These are phyloP conservation scores for Eucalyptus victrix DNA, from an alignment of 345 rosid species.

Conservation along the genomic window DNA sequence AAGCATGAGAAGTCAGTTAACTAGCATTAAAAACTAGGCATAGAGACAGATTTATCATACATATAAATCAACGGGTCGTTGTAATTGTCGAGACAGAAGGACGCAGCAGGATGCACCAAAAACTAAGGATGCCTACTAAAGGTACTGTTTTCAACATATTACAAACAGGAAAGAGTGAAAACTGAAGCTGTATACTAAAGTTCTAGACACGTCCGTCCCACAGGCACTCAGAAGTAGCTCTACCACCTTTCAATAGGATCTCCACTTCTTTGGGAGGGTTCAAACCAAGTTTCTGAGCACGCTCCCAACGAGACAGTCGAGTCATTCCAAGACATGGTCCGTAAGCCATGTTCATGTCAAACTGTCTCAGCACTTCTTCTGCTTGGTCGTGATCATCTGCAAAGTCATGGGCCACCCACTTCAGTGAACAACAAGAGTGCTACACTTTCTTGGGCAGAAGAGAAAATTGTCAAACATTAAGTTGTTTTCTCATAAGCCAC, in stretches of 20 bases:
- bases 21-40: background rate
- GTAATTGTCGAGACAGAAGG: background rate
- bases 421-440: background rate
- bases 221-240: slow-evolving; percentile 33
- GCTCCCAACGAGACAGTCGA: slow-evolving; percentile 61
- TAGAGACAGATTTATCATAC: background rate
- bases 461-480: background rate
- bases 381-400: slow-evolving; percentile 29
- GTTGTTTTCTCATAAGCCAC: background rate
- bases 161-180: background rate
- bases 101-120: background rate
- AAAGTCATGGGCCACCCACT: background rate
- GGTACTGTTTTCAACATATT: no score
- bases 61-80: background rate
- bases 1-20: background rate
- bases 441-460: background rate
- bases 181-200: background rate
- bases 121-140: background rate
- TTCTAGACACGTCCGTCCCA: slow-evolving; percentile 18
- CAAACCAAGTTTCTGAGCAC: slow-evolving; percentile 57
- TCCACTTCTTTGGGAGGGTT: slow-evolving; percentile 53
- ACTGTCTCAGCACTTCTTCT: slow-evolving; percentile 51
- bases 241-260: slow-evolving; percentile 24
- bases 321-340: slow-evolving; percentile 83
- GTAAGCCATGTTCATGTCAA: slow-evolving; percentile 75